These are phyloP conservation scores for Salix purpurea DNA, from an alignment of 345 rosid genomes.

Conservation along the genomic window DNA sequence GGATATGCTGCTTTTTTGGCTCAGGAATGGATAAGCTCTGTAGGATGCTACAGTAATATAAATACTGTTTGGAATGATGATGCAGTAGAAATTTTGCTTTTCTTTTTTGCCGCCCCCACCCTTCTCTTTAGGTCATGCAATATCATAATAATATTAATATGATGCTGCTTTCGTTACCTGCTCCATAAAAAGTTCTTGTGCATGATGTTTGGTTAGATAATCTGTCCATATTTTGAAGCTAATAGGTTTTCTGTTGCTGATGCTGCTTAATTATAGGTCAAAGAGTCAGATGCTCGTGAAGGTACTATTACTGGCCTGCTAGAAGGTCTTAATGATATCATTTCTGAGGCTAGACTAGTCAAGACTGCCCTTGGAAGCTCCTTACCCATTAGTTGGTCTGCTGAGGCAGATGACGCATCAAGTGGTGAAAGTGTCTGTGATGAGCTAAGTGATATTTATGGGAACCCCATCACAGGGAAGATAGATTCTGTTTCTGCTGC, in stretches of 20 bases:
- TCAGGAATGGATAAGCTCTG: background rate
- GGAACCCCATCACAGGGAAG: slow-evolving; percentile 42
- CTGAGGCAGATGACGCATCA: slow-evolving; percentile 51
- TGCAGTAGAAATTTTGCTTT: background rate
- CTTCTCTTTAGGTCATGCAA: background rate
- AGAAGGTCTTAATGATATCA: slow-evolving; percentile 50
- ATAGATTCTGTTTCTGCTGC: slow-evolving; percentile 78
- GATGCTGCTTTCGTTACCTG: background rate
- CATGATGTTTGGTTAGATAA: background rate
- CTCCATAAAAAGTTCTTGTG: slow-evolving; percentile 6
- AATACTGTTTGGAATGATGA: background rate
- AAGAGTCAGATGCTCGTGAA: slow-evolving; percentile 40
- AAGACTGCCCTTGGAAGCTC: slow-evolving; percentile 90
- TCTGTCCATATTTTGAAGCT: background rate
- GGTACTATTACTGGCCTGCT: slow-evolving; percentile 23
- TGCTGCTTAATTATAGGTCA: slow-evolving; percentile 40
- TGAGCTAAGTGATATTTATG: slow-evolving; percentile 9
- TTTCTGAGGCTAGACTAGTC: slow-evolving; percentile 68
- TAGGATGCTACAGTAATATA: background rate
- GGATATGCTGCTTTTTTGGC: background rate
- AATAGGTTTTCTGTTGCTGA: background rate
- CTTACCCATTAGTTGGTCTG: slow-evolving; percentile 88
- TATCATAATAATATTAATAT: background rate
- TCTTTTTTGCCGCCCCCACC: background rate
- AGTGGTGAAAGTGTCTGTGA: slow-evolving; percentile 20